Conservation (phyloP, 108 stramenopile species). For the Schizochytrium sp. region DNA sequence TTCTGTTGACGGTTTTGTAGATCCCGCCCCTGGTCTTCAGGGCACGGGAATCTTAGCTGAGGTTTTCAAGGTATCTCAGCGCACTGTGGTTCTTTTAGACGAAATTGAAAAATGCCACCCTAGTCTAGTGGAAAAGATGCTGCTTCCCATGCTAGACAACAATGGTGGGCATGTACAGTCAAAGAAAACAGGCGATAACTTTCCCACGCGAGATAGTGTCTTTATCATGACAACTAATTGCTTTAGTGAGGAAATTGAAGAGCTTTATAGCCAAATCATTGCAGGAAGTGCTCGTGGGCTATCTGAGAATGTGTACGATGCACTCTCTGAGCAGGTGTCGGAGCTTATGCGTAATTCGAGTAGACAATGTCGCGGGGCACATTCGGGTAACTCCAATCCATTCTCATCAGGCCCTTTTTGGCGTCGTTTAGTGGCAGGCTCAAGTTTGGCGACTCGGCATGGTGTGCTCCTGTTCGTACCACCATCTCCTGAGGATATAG, state of each 20-base stretch:
- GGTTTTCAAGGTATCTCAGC: neutral
- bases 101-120: constrained; percentile 51
- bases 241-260: constrained; percentile 32
- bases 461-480: constrained; percentile 36
- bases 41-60: constrained; percentile 42
- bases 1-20: constrained; percentile 46
- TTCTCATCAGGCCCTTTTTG: constrained; percentile 46
- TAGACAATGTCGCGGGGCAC: neutral
- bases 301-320: neutral
- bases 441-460: neutral
- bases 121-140: constrained; percentile 30
- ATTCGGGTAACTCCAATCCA: neutral
- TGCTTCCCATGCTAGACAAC: constrained; percentile 51
- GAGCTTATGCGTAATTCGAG: constrained; percentile 23
- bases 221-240: constrained; percentile 49
- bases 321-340: neutral
- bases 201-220: constrained; percentile 43
- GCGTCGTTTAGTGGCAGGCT: constrained; percentile 3
- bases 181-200: constrained; percentile 1
- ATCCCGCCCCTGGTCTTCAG: neutral
- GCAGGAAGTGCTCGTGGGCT: neutral
- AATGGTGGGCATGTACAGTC: constrained; percentile 34
- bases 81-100: constrained; percentile 22
- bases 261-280: constrained; percentile 27
- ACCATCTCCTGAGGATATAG: neutral